Evolutionary conservation across 73 alveolate species (phyloP).

Genomic region (Blepharisma japonicum): DNA sequence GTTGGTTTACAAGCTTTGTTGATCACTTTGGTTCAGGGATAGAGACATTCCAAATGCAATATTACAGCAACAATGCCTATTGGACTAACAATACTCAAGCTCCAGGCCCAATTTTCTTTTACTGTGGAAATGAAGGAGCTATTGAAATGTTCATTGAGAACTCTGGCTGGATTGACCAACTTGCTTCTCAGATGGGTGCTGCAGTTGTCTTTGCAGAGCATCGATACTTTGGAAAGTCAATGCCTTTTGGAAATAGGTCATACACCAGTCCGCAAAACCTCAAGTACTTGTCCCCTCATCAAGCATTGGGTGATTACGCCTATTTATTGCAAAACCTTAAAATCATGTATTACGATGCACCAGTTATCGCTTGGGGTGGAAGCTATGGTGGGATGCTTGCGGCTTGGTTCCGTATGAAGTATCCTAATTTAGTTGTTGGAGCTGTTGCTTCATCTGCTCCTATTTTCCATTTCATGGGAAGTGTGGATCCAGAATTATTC

Average conservation of each 20-base stretch:
- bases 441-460: constrained; percentile 76
- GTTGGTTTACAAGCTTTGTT: constrained; percentile 3
- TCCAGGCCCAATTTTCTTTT: constrained; percentile 44
- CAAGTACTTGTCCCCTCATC: constrained; percentile 43
- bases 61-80: constrained; percentile 26
- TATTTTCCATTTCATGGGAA: constrained; percentile 52
- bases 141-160: constrained; percentile 32
- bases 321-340: constrained; percentile 33
- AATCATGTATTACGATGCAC: constrained; percentile 21
- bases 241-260: constrained; percentile 48
- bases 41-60: constrained; percentile 39
- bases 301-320: constrained; percentile 70
- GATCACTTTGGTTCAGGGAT: constrained; percentile 14
- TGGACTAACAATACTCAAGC: constrained; percentile 34
- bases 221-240: constrained; percentile 66
- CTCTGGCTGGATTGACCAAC: constrained; percentile 45
- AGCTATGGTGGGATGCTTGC: constrained; percentile 72
- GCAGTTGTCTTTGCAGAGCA: constrained; percentile 61
- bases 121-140: constrained; percentile 49
- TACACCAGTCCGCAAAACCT: background rate
- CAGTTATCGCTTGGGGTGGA: constrained; percentile 64
- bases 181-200: constrained; percentile 50
- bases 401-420: constrained; percentile 65
- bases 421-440: constrained; percentile 61
- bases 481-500: constrained; percentile 12